A percentile compares a stretch with the other conserved stretches of the same genome.
phyloP scores from a whole-genome alignment of 768 basidiomycete species.

The Suillus brevipes region DNA sequence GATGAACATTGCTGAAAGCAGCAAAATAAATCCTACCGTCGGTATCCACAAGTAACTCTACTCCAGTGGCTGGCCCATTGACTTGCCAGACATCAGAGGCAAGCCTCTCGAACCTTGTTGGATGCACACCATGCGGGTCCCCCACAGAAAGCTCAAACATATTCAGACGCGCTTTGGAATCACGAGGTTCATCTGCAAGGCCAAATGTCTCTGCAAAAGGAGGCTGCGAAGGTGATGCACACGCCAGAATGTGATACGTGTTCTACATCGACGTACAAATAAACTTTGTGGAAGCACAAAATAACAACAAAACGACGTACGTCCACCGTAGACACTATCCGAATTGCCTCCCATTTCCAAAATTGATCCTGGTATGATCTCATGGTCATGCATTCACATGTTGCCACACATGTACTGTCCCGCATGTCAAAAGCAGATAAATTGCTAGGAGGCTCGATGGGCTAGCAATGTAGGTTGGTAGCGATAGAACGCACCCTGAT shows the following conservation, averaged over 20 bases:
- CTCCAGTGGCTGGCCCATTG: slow-evolving; percentile 45
- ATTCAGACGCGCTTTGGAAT: slow-evolving; percentile 17
- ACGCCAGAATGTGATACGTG: slow-evolving; percentile 41
- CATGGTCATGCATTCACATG: slow-evolving; percentile 14
- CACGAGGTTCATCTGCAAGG: slow-evolving; percentile 11
- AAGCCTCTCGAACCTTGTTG: slow-evolving; percentile 42
- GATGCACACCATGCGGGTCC: slow-evolving; percentile 17
- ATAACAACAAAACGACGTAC: not conserved
- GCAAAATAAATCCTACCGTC: slow-evolving; percentile 42
- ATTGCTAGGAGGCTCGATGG: slow-evolving; percentile 38
- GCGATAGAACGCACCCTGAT: slow-evolving; percentile 53
- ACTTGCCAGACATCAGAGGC: slow-evolving; percentile 51
- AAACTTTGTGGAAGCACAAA: not conserved
- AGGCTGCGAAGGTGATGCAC: slow-evolving; percentile 39
- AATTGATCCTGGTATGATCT: slow-evolving; percentile 9
- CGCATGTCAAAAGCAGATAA: slow-evolving; percentile 51
- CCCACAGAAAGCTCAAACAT: slow-evolving; percentile 29
- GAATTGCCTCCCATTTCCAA: slow-evolving; percentile 19
- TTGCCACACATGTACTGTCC: slow-evolving; percentile 48
- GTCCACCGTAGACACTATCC: not conserved
- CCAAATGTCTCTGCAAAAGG: slow-evolving; percentile 25
- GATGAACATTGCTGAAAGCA: slow-evolving; percentile 10
- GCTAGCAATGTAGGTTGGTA: slow-evolving; percentile 3
- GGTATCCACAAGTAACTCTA: slow-evolving; percentile 44
- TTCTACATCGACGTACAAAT: slow-evolving; percentile 14